Percentiles rank a stretch among this genome's conserved stretches.
Conservation (phyloP, 1,139 yeast species). For the Saccharomyces hybrid region DNA sequence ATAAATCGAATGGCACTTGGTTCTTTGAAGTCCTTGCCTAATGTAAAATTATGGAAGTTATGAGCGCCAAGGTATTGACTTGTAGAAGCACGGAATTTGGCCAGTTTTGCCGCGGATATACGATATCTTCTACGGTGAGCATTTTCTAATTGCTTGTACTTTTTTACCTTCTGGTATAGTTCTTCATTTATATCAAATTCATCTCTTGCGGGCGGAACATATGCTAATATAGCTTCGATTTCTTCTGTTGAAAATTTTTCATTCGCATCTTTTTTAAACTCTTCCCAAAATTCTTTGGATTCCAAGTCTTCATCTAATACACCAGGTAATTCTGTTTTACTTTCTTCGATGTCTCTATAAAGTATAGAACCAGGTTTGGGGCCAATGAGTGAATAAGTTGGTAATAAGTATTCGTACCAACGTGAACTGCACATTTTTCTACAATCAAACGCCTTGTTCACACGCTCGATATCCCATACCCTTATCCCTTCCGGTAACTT, state of each 20-base stretch:
- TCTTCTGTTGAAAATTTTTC: slow-evolving; percentile 45
- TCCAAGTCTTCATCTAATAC: slow-evolving; percentile 56
- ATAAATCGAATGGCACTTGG: slow-evolving; percentile 78
- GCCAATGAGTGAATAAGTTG: slow-evolving; percentile 81
- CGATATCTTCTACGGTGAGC: slow-evolving; percentile 63
- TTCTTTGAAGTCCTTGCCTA: slow-evolving; percentile 82
- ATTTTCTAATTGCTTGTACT: slow-evolving; percentile 61
- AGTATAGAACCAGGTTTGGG: slow-evolving; percentile 75
- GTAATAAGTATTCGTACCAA: slow-evolving; percentile 86
- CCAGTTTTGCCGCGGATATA: slow-evolving; percentile 53
- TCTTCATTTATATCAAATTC: slow-evolving; percentile 33
- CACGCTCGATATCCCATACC: slow-evolving; percentile 88
- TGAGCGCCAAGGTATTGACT: slow-evolving; percentile 76
- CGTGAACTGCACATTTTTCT: slow-evolving; percentile 92
- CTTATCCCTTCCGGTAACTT: slow-evolving; percentile 78
- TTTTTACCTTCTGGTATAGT: slow-evolving; percentile 41
- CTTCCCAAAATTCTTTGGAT: slow-evolving; percentile 66
- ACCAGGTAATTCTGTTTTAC: slow-evolving; percentile 51
- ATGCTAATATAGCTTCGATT: slow-evolving; percentile 32
- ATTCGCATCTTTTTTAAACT: slow-evolving; percentile 40
- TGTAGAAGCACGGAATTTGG: slow-evolving; percentile 60
- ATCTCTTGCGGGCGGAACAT: slow-evolving; percentile 34
- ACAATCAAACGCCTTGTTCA: slow-evolving; percentile 89
- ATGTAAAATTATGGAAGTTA: slow-evolving; percentile 91
- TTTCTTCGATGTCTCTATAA: slow-evolving; percentile 50